Conservation (phyloP, 2,329 filamentous ascomycete genomes). For the Aspergillus pseudotamarii region DNA sequence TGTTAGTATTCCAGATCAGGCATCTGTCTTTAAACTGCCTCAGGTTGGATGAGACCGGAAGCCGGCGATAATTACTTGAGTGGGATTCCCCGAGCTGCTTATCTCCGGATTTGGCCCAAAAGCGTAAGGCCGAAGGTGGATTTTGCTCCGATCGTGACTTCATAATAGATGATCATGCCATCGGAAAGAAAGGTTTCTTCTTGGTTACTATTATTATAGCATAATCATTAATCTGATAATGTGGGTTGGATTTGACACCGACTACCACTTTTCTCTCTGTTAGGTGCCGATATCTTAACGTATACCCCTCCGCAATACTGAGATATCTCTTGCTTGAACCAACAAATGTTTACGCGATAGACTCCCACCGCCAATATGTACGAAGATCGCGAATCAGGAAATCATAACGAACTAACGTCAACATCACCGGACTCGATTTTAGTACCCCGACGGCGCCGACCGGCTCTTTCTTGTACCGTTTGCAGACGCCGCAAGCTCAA, state of each 20-base stretch:
- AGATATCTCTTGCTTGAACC: not conserved
- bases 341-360: not conserved
- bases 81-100: not conserved
- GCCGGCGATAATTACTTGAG: not conserved
- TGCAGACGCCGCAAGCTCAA: conserved; percentile 76
- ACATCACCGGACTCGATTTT: conserved; percentile 15
- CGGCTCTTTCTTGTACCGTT: conserved; percentile 69
- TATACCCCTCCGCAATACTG: not conserved
- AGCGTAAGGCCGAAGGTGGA: not conserved
- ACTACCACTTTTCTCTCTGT: not conserved
- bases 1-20: not conserved
- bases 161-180: conserved; percentile 2
- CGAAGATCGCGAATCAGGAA: not conserved
- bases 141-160: not conserved
- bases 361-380: conserved; percentile 1
- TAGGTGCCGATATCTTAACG: not conserved
- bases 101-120: not conserved
- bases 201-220: not conserved
- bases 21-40: not conserved
- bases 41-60: not conserved
- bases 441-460: conserved; percentile 60
- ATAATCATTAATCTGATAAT: not conserved
- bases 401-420: not conserved
- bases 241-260: not conserved
- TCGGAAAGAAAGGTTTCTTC: not conserved